Percentiles rank a stretch among this genome's conserved stretches.
These are phyloP conservation scores for Sonneratia caseolaris DNA, from an alignment of 345 rosid genomes.

Conservation along the genomic window DNA sequence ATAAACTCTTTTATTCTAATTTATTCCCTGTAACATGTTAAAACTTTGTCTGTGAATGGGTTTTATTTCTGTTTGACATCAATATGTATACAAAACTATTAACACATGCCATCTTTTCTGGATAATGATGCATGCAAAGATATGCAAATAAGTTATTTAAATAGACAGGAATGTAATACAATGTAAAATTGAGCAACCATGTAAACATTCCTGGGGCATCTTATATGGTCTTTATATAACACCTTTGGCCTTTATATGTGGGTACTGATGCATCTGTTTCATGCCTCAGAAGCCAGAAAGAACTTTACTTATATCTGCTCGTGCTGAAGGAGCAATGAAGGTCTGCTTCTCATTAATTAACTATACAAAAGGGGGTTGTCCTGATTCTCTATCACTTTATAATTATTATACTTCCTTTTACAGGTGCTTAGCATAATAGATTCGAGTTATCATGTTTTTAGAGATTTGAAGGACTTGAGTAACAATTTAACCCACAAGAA, in stretches of 20 bases:
- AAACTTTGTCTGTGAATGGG: not conserved
- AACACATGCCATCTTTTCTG: not conserved
- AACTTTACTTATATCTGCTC: conserved; percentile 50
- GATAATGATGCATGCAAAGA: not conserved
- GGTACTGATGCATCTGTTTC: conserved; percentile 6
- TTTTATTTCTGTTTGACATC: not conserved
- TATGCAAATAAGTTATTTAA: not conserved
- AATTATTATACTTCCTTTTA: conserved; percentile 15
- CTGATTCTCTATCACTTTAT: conserved; percentile 1
- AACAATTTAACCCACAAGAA: conserved; percentile 24
- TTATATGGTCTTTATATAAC: not conserved
- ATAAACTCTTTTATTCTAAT: not conserved
- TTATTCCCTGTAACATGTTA: not conserved
- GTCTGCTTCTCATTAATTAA: conserved; percentile 23
- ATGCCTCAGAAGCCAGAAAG: conserved; percentile 78
- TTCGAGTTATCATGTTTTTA: conserved; percentile 59
- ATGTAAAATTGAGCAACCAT: not conserved
- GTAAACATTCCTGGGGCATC: not conserved
- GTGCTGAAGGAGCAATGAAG: conserved; percentile 87
- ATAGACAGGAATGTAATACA: not conserved
- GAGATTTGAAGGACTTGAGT: conserved; percentile 33
- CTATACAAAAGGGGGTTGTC: conserved; percentile 2
- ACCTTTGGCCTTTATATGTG: too few relatives aligned
- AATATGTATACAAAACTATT: not conserved
- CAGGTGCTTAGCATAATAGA: conserved; percentile 79